Evolutionary conservation across 2,329 filamentous ascomycete species (phyloP).

Genomic region (Tolypocladium pustulatum): DNA sequence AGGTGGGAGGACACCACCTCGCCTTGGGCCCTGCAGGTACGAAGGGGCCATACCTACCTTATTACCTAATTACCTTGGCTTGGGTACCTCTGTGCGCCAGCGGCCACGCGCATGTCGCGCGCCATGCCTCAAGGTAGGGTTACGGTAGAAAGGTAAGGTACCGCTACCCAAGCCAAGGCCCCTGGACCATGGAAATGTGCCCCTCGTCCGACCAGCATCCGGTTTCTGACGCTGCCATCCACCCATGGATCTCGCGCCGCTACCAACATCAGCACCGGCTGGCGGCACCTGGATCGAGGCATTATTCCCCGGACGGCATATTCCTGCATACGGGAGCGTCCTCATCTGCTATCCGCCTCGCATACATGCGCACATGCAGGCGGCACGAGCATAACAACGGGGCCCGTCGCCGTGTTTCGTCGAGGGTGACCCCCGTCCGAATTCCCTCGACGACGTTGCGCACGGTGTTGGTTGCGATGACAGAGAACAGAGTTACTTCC

Average conservation of each 20-base stretch:
- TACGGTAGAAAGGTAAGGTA: too few relatives aligned
- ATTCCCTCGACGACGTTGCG: not conserved
- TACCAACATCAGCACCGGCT: not conserved
- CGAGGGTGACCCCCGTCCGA: too few relatives aligned
- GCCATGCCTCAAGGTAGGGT: too few relatives aligned
- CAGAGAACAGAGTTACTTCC: not conserved
- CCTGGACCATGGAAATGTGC: too few relatives aligned
- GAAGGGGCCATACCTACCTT: not conserved
- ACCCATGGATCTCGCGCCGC: too few relatives aligned
- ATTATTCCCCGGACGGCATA: conserved; percentile 1
- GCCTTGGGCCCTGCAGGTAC: not conserved
- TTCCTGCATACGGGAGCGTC: not conserved
- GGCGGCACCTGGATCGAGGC: not conserved
- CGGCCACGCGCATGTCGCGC: not conserved
- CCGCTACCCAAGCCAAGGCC: too few relatives aligned
- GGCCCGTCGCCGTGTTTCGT: not conserved
- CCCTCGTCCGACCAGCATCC: not conserved
- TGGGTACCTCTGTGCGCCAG: too few relatives aligned
- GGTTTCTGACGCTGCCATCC: not conserved
- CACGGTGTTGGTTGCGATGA: not conserved
- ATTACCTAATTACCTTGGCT: too few relatives aligned
- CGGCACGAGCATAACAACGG: not conserved
- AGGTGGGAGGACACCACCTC: too few relatives aligned
- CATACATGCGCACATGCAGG: not conserved
- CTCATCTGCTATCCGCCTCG: not conserved